Percentiles rank a stretch among this genome's conserved stretches.
Conservation (phyloP, 345 rosid genomes). For the Rhizophora apiculata region DNA sequence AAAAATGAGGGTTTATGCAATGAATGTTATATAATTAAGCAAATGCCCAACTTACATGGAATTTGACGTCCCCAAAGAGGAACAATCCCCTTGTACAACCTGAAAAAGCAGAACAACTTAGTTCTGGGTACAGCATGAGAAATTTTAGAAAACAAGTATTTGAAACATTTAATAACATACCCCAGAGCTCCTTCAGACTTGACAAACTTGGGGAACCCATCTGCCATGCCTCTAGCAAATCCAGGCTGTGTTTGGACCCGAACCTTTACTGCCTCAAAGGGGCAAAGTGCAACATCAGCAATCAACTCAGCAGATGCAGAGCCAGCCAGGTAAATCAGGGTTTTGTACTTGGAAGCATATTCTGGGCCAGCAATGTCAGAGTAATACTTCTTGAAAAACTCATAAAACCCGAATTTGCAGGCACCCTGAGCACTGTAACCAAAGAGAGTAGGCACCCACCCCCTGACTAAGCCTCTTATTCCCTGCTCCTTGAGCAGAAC, state of each 20-base stretch:
- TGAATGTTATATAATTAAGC: not conserved
- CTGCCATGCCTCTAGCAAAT: slow-evolving; percentile 88
- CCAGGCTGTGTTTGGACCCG: slow-evolving; percentile 99
- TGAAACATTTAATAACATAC: slow-evolving; percentile 40
- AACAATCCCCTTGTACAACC: slow-evolving; percentile 92
- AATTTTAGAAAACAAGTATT: not conserved
- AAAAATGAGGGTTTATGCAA: not conserved
- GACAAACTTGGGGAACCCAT: slow-evolving; percentile 91
- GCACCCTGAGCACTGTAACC: slow-evolving; percentile 99
- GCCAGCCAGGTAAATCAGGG: slow-evolving; percentile 96
- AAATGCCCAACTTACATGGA: slow-evolving; percentile 65
- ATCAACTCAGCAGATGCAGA: slow-evolving; percentile 98
- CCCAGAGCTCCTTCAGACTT: slow-evolving; percentile 85
- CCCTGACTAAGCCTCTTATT: slow-evolving; percentile 86
- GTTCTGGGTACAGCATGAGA: not conserved
- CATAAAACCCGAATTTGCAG: slow-evolving; percentile 96
- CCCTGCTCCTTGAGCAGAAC: slow-evolving; percentile 89
- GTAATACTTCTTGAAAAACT: slow-evolving; percentile 92
- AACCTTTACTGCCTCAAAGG: slow-evolving; percentile 99
- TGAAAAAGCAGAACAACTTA: slow-evolving; percentile 29
- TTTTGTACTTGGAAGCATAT: slow-evolving; percentile 73
- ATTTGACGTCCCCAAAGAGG: slow-evolving; percentile 99
- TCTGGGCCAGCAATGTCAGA: slow-evolving; percentile 96
- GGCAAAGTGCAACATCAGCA: slow-evolving; percentile 93
- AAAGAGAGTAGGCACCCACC: slow-evolving; percentile 95